Evolutionary conservation across 2,329 filamentous ascomycete species (phyloP), one percentile per base, ranked within the genome.

Genomic region (Trichoderma hamatum): DNA sequence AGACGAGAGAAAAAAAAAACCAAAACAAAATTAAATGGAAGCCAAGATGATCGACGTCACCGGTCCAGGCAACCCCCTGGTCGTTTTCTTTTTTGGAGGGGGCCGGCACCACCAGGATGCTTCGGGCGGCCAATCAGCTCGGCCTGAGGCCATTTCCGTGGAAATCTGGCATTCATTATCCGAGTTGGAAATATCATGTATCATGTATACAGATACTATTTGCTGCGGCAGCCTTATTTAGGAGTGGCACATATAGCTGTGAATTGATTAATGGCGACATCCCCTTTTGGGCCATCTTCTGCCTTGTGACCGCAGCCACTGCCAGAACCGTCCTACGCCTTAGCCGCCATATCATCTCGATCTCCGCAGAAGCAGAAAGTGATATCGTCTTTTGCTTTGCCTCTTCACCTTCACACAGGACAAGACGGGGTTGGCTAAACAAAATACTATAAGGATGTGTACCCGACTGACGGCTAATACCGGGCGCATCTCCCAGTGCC

Each of bases 31-130:
- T 28, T 5, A 34, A n/a, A 43, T n/a, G n/a, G 16, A 55, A 63
- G 21, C 39, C 63, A 67, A 60, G 43, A 28, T 39, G 55, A 67
- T 60, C 65, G 55, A 67, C 65, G 65, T 67, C 65, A 67, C 65
- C 46, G 46, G 36, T 59, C 21, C 56, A 32, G n/a, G 54, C 39
- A 13, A 43, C 28, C 58, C 65, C 65, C 65, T 52, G 43, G 55
- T 61, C 54, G 43, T 36, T 52, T 32, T 49, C 59, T 67, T 19
- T 43, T 43, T 10, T n/a, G 16, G 39, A 43, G 39, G 39, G 55
- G 64, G 43, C 43, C 43, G 13, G 46, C 52, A 67, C 32, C 30
- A 28, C 54, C 39, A 21, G 61, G 49, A 64, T 54, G n/a, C 11
- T 9, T 21, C 6, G 3, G 26, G 51, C 51, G 51, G 46, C 36